Evolutionary conservation across 192 early-diverging fungal genomes (phyloP), one percentile per base, ranked within the genome.

Genomic region (Oehlia diaphana): DNA sequence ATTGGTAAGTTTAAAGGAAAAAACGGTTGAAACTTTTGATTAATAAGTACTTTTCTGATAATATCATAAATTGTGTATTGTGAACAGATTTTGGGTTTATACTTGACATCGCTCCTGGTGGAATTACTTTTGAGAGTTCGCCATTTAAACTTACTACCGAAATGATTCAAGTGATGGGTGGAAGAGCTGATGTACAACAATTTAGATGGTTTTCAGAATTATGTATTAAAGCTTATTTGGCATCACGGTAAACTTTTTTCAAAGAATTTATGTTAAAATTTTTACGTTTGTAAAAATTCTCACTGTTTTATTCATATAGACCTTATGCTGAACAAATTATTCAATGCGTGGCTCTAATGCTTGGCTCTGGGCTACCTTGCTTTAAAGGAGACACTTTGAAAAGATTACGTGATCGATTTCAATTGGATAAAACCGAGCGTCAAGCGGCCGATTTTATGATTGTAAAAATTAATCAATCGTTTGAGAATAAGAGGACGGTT

Each of bases 131-230:
- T 80, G 98, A 99, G 84, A 94, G 90, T 7, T 93, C 96, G 14
- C 98, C 98, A 4, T 99, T 99, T 91, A 99, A 99, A 84, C 86
- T 99, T 78, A 99, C 98, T 0, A 89, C 95, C 35, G 98, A 99
- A 87, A 97, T 98, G 92, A 92, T 99, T 63, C 88, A 94, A 78
- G 93, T 99, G 37, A 95, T 99, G 96, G 97, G 98, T 49, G 95
- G 94, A n/a, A 90, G 92, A 47, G 82, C 90, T 4, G 87, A 91
- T 31, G 89, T 93, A 37, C 93, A 96, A 72, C 88, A 91, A 16
- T 99, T 95, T 86, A 87, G 90, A 75, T 88, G 92, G 86, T 98
- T 99, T 86, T 94, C 91, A 42, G 96, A 99, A 78, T 86, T 96
- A 19, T 91, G 92, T 37, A 90, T 99, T 73, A 96, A 95, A 84